Percentiles rank a stretch among this genome's conserved stretches.
Conservation (phyloP, 2,329 filamentous ascomycete species). For the Ophiostoma tasmaniense region DNA sequence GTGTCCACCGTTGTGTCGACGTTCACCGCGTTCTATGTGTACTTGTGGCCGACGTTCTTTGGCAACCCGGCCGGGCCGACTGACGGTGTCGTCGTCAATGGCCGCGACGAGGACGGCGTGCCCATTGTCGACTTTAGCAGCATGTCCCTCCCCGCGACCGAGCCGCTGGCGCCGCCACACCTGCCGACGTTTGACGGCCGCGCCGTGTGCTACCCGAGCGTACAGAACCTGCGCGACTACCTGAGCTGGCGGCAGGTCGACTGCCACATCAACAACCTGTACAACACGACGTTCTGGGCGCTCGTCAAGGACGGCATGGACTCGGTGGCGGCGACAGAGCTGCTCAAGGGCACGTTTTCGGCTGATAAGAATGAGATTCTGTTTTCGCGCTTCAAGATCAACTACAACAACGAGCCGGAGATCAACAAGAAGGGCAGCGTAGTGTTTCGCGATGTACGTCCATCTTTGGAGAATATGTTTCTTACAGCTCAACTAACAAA, state of each 20-base stretch:
- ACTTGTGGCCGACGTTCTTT: constrained; percentile 71
- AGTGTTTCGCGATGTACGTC: constrained; percentile 67
- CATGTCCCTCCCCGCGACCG: constrained; percentile 18
- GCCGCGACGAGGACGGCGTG: constrained; percentile 9
- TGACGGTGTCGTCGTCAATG: background rate
- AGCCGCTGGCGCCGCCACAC: constrained; percentile 59
- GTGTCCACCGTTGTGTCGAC: constrained; percentile 85
- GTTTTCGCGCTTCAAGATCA: constrained; percentile 80
- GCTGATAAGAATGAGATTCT: constrained; percentile 94
- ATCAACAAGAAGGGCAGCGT: constrained; percentile 93
- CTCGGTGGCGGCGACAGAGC: constrained; percentile 65
- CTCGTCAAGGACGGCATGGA: constrained; percentile 63
- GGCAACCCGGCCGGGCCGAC: background rate
- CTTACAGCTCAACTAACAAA: background rate
- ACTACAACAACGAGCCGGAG: constrained; percentile 94
- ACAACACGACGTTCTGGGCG: constrained; percentile 95
- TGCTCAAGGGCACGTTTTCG: constrained; percentile 71
- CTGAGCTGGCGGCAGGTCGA: constrained; percentile 96
- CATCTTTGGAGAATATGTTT: too few species aligned
- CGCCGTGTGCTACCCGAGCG: constrained; percentile 79
- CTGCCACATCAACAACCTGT: constrained; percentile 97
- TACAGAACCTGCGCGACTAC: constrained; percentile 81
- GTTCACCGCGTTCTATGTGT: constrained; percentile 85
- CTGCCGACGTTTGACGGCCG: constrained; percentile 88
- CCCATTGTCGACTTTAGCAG: background rate